Evolutionary conservation across 2,329 filamentous ascomycete species (phyloP), one percentile per base, ranked within the genome.

Genomic region (Colletotrichum sp.): DNA sequence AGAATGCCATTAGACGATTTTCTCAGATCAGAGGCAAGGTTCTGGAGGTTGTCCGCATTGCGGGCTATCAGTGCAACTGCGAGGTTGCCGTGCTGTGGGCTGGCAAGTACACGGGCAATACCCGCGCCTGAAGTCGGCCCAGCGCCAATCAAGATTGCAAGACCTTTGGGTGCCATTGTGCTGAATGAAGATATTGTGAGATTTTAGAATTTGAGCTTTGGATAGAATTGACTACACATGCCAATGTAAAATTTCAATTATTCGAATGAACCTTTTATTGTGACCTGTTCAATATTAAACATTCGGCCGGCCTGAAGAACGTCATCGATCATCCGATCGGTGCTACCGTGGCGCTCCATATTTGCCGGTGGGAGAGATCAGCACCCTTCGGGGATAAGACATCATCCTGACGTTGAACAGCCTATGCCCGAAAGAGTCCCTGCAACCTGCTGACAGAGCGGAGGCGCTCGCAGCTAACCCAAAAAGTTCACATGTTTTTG

Each of bases 1-100:
- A 91, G 82, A 3, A 89, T 81, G 24, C 86, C 87, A 3, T 86
- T 84, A 16, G 83, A 85, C 5, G 85, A 82, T 24, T 83, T 80
- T 30, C 83, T 83, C 30, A 90, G 83, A 15, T 82, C 85, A n/a
- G 81, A 82, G 63, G 84, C 84, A 15, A 89, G 83, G 21, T 83
- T 84, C 63, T 83, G 80, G 57, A 90, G 84, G 12, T 84, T 84
- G 66, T 89, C 87, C 24, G 83, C 82, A 34, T 87, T 85, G 6
- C 90, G 86, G 9, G 89, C 88, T 60, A 91, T 85, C 9, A 91
- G 84, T 18, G 90, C 89, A 10, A 92, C 87, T 28, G 90, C 89
- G 63, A 90, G 84, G 79, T 91, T 91, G 38, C 89, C 89, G 34
- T 90, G 86, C 0, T 84, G 82, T 1, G 87, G 86, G 63, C 85